Evolutionary conservation across 768 basidiomycete species (phyloP).

Genomic region (Lactarius deliciosus): DNA sequence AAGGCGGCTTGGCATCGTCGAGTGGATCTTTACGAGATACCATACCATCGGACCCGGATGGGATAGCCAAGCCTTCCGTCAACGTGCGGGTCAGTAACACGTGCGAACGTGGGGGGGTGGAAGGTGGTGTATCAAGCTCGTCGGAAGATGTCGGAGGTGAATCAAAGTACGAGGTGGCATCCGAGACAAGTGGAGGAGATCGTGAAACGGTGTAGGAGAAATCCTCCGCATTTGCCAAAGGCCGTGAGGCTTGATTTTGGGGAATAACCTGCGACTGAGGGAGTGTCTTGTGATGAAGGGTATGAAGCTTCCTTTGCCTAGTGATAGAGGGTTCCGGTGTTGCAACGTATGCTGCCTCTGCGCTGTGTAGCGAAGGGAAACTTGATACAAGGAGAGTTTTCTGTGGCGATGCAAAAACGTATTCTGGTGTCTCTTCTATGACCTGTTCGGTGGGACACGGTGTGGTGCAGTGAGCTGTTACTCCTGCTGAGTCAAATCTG

Average conservation of each 20-base stretch:
- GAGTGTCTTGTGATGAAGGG: not conserved
- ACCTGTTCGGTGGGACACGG: not conserved
- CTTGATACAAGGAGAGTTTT: too few species aligned
- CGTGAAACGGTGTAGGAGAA: constrained; percentile 3
- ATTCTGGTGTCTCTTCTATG: not conserved
- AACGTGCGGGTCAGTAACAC: not conserved
- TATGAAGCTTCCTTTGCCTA: not conserved
- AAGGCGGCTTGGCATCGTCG: not conserved
- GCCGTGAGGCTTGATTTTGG: not conserved
- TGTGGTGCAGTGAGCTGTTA: not conserved
- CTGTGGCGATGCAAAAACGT: not conserved
- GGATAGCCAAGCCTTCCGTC: not conserved
- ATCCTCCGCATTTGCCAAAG: not conserved
- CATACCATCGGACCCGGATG: not conserved
- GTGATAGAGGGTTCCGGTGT: not conserved
- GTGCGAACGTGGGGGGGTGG: constrained; percentile 3
- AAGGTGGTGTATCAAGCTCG: constrained; percentile 30
- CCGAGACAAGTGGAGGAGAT: constrained; percentile 17
- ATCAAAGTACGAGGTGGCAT: constrained; percentile 11
- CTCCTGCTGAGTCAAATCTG: not conserved
- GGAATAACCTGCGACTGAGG: not conserved
- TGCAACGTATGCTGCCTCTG: not conserved
- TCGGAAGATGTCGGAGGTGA: constrained; percentile 19
- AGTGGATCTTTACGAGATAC: not conserved
- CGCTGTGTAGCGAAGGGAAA: not conserved